Evolutionary conservation across 176 grass and related monocot species (phyloP), one percentile per base, ranked within the genome.

Genomic region (Oryza punctata): DNA sequence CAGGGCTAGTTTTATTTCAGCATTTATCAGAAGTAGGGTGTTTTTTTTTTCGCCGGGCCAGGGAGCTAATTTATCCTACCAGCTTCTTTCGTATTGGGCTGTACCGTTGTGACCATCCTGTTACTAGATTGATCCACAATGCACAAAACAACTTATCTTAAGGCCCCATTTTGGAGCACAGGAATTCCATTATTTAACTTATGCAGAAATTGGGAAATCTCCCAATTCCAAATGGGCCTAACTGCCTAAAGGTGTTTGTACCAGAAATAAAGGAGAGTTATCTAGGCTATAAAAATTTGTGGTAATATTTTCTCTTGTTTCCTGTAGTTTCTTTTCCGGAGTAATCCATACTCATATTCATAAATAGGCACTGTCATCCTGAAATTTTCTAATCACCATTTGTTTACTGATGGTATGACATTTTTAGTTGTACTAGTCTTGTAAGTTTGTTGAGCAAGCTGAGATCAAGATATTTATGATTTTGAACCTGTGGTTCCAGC

Each of bases 401-500:
- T 6, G 0, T 13, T 70, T 79, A 70, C 7, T 37, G 50, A 43
- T 71, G 21, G 21, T 23, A 30, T 60, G 41, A 12, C 12, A 25
- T 35, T 64, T 46, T 30, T 82, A 60, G 37, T 12, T 75, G 18
- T 33, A 21, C 23, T 71, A 27, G 21, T 6, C 0, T 73, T 30
- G 3, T 38, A 52, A 25, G 12, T 57, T 84, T 85, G 3, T 41
- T 77, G n/a, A 72, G 44, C 7, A 78, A 73, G 11, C 3, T 26
- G 77, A 28, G 15, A 66, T 30, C 23, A 82, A 72, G 1, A n/a
- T 67, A 64, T 46, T 85, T 25, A 86, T 67, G 24, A 21, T 82
- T 64, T 70, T 69, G 28, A 35, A 72, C 33, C 59, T 60, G 35
- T 78, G 54, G 29, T 77, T 86, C 41, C 87, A 98, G 96, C 89